Base-by-base conservation (phyloP, 768 basidiomycete species). In the Rhodotorula paludigena region DNA sequence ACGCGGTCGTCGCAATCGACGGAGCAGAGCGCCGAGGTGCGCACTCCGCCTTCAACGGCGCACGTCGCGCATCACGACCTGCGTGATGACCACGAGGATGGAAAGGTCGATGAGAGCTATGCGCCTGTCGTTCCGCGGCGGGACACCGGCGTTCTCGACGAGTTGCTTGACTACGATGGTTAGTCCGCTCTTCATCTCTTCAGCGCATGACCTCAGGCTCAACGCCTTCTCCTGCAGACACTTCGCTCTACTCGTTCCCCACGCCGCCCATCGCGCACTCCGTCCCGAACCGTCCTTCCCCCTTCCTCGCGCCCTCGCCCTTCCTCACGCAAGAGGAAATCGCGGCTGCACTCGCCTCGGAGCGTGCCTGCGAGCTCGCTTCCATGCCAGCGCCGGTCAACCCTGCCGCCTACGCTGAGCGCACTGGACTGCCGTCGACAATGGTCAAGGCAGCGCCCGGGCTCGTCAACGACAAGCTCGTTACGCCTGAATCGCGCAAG, bases 311-410 rank as follows among this genome's bases (percentile, higher is more conserved):
- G 4, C 61, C 61, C 1, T 68, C 67, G 25, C 67, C 66, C 5
- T 68, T 68, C 66, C 66, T 68, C n/a, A 59, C 57, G 15, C 61
- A 63, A 35, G 62, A 62, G 28, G 66, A 68, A 36, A 53, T 68
- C 49, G 48, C 49, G 32, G 48, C 61, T 23, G 60, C 60, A 6
- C 41, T 48, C 49, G 56, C 66, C 20, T 35, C 28, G 23, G 38
- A 63, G 25, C 54, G 18, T 5, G n/a, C 8, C 15, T 28, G 25
- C 2, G 48, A 51, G 49, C 28, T 42, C 16, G 49, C 30, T 3
- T 35, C 14, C 21, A 28, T 52, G 21, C 39, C 39, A 1, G 16
- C 49, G 0, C 59, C 39, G 10, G 49, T 28, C 28, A 32, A 60
- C 39, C 25, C 38, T 12, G 48, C 58, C 36, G 36, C 38, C 36